phyloP scores from a whole-genome alignment of 2,329 filamentous ascomycete species.

The Aspergillus chevalieri region DNA sequence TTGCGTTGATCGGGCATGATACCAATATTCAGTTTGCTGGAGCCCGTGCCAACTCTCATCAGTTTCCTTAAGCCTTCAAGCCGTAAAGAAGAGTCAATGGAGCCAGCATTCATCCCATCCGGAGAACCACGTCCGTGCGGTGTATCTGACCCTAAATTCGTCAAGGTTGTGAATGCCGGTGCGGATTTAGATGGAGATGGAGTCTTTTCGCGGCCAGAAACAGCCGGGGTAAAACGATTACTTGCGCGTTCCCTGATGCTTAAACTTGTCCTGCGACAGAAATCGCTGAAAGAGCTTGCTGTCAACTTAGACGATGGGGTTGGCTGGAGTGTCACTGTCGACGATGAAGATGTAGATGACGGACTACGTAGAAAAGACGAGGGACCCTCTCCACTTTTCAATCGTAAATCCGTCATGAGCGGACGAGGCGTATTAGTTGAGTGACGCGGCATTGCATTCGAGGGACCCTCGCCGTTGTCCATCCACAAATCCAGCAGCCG shows the following conservation, averaged over 20 bases:
- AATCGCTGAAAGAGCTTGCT: not conserved
- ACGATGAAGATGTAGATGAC: too few relatives aligned
- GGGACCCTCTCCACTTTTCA: too few relatives aligned
- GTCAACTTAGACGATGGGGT: too few relatives aligned
- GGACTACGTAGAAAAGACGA: too few relatives aligned
- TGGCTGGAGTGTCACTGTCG: too few relatives aligned
- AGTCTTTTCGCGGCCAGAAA: not conserved
- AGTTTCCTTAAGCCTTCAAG: not conserved
- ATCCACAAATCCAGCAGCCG: too few relatives aligned
- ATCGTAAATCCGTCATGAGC: too few relatives aligned
- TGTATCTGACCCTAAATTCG: not conserved
- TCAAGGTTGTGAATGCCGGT: not conserved
- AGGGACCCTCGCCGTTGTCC: too few relatives aligned
- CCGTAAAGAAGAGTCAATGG: not conserved
- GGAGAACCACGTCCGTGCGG: not conserved
- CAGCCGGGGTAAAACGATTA: not conserved
- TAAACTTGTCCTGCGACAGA: not conserved
- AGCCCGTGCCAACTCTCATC: not conserved
- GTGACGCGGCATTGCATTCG: too few relatives aligned
- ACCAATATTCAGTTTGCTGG: not conserved
- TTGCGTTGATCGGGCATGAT: not conserved
- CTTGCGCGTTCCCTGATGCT: not conserved
- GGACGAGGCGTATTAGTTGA: too few relatives aligned
- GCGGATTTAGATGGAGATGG: not conserved
- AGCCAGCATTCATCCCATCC: not conserved